Base-by-base conservation (phyloP, 768 basidiomycete genomes). In the Pisolithus orientalis region DNA sequence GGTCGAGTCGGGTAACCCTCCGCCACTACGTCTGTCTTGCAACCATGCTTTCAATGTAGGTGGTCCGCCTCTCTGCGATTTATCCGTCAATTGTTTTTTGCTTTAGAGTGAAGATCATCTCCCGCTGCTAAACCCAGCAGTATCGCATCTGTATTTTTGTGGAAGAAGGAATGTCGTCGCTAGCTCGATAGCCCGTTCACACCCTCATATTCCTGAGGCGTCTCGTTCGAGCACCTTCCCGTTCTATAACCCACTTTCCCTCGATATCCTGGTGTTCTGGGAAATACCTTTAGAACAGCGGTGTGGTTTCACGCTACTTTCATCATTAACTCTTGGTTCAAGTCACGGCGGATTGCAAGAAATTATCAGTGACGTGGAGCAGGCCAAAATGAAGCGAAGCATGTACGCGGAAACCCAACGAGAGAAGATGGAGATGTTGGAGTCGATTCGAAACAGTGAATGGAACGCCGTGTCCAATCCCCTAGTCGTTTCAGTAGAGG, bases 331-430 rank as follows among this genome's bases (percentile, higher is more conserved):
- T 14, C 75, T 90, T 10, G 89, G 91, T 6, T 85, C 88, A 9
- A 66, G 75, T 3, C 85, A 89, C 62, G 88, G 82, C 10, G 68
- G 80, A 13, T 72, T 95, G 52, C 73, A 79, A 16, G 75, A 77
- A 45, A 72, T 84, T 37, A 75, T 93, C 5, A 75, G 80, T 45
- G 74, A 78, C 17, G 77, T 80, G 9, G 82, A 83, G 60, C 72
- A 69, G 43, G 76, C 77, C 10, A 88, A 89, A 67, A 76, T 76
- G 24, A 87, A 84, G 54, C 79, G 92, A 43, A 90, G 81, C 56
- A 91, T 96, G 80, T 97, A 92, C 62, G 91, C 90, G 21, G 92
- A 97, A 72, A 95, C 93, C 5, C 80, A 79, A 55, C 75, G 86
- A 45, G 84, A 93, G 67, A 82, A 82, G 62, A 65, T 67, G 57